These are phyloP conservation scores for Amanita pallidorosea DNA, from an alignment of 768 basidiomycete species.

Conservation along the genomic window DNA sequence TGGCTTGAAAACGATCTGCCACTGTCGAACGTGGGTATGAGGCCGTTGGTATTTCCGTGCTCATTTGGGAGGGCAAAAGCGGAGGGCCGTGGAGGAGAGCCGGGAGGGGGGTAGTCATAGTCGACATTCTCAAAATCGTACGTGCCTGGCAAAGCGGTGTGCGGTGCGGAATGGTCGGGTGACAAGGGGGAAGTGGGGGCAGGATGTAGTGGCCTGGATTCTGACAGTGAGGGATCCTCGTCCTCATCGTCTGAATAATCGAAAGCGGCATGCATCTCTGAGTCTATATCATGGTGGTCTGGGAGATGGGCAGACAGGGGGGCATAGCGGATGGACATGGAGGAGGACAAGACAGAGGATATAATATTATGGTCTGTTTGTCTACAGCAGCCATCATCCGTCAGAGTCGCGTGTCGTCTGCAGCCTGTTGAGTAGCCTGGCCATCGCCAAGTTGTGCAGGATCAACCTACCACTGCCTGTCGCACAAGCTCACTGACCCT, in stretches of 20 bases:
- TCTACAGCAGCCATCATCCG: not conserved
- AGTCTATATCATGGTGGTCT: conserved; percentile 34
- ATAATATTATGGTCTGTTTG: not conserved
- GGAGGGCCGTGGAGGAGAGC: conserved; percentile 64
- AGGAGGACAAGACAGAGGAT: not conserved
- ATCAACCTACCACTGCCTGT: conserved; percentile 14
- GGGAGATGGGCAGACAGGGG: conserved; percentile 50
- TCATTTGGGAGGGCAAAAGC: conserved; percentile 57
- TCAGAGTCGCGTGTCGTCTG: not conserved
- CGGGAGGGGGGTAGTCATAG: conserved; percentile 76
- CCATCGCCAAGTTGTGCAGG: not conserved
- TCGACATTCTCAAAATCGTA: conserved; percentile 80
- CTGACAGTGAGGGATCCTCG: conserved; percentile 39
- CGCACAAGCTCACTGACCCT: conserved; percentile 49
- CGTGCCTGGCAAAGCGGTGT: conserved; percentile 24
- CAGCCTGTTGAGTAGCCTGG: not conserved
- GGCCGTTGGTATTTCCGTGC: conserved; percentile 67
- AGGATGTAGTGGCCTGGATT: conserved; percentile 44
- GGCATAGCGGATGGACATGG: conserved; percentile 53
- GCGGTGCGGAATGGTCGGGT: conserved; percentile 12
- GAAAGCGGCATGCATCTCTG: conserved; percentile 80
- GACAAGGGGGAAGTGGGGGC: conserved; percentile 19
- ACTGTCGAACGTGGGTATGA: conserved; percentile 41
- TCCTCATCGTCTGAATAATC: conserved; percentile 70
- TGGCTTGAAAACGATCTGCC: conserved; percentile 21